Percentiles rank a stretch among this genome's conserved stretches.
Evolutionary conservation across 345 rosid species (phyloP).

Genomic region (Eucalyptus cloeziana): DNA sequence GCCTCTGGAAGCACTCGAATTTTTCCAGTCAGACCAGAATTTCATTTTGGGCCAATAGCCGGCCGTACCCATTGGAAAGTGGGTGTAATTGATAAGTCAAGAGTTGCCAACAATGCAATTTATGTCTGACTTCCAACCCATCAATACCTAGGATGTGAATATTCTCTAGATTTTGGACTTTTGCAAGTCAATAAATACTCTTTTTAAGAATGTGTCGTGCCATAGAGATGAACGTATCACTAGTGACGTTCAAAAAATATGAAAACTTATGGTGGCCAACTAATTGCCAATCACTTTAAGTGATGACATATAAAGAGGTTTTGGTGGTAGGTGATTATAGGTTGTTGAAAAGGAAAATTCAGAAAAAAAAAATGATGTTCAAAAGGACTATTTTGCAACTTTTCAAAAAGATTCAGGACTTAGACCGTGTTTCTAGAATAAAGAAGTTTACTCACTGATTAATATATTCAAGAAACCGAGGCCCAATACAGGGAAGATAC

Average conservation of each 20-base stretch:
- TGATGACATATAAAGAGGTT: too few species aligned
- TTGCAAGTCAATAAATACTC: neutral
- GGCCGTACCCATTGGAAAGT: accelerated
- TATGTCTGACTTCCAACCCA: too few species aligned
- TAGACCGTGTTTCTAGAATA: too few species aligned
- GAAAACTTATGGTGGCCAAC: neutral
- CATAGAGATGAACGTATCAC: neutral
- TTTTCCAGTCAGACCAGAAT: neutral
- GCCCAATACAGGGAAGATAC: too few species aligned
- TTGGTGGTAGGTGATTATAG: too few species aligned
- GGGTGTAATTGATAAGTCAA: too few species aligned
- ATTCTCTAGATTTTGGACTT: neutral
- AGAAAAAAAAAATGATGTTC: too few species aligned
- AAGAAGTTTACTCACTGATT: too few species aligned
- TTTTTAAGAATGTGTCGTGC: neutral
- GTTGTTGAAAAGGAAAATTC: too few species aligned
- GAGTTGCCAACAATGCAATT: neutral
- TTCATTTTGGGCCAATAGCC: neutral
- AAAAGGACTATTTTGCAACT: too few species aligned
- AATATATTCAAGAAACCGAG: too few species aligned
- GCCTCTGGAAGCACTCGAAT: neutral
- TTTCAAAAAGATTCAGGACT: too few species aligned
- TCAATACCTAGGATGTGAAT: neutral
- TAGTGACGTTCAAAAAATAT: accelerated
- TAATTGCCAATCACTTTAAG: neutral